A percentile compares a stretch with the other conserved stretches of the same genome.
Evolutionary conservation across 225 moss, liverwort and hornwort genomes (phyloP).

Genomic region (Pleurozium schreberi): DNA sequence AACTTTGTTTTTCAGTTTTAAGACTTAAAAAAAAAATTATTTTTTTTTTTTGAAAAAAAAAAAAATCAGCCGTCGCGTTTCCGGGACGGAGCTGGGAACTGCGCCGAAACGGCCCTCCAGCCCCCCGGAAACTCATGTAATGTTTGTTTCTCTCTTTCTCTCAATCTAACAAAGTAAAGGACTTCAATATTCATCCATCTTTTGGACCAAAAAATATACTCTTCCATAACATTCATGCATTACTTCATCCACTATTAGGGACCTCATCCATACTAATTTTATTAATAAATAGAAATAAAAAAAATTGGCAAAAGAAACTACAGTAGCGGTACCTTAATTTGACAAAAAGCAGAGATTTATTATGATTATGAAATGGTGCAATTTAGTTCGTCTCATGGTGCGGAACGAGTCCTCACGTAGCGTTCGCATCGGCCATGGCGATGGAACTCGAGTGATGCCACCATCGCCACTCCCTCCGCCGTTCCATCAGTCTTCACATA

Average conservation of each 20-base stretch:
- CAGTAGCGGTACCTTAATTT: too few relatives aligned
- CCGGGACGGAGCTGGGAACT: too few relatives aligned
- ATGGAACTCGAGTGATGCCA: background rate
- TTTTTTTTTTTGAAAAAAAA: too few relatives aligned
- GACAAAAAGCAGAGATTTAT: too few relatives aligned
- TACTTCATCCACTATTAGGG: background rate
- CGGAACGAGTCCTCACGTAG: background rate
- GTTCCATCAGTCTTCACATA: background rate
- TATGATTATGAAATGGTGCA: too few relatives aligned
- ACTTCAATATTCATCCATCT: background rate
- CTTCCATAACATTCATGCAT: background rate
- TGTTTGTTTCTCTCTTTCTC: too few relatives aligned
- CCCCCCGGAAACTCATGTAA: too few relatives aligned
- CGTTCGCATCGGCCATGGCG: background rate
- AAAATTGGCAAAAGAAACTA: background rate
- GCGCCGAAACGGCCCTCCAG: too few relatives aligned
- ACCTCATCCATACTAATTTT: background rate
- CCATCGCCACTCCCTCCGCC: background rate
- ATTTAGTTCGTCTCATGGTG: too few relatives aligned
- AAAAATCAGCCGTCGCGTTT: too few relatives aligned
- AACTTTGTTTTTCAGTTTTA: too few relatives aligned
- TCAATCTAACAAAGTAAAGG: background rate
- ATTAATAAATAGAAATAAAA: accelerated
- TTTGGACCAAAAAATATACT: background rate
- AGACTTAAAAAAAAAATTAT: too few relatives aligned